These are phyloP conservation scores for Saccharomyces kudriavzevii DNA, from an alignment of 805 yeast genomes.

Conservation along the genomic window DNA sequence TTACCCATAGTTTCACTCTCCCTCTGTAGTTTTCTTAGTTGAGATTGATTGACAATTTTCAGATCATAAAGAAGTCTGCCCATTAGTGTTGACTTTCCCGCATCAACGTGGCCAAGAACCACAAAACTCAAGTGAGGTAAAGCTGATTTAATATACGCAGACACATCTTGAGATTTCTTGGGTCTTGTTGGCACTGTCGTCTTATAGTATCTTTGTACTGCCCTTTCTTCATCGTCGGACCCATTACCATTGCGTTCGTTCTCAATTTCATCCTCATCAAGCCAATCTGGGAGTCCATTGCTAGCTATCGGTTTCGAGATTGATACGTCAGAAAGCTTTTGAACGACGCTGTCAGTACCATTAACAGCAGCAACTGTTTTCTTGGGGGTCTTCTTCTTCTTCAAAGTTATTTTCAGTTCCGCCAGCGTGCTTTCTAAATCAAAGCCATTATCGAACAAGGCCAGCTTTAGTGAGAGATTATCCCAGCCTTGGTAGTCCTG, in stretches of 20 bases:
- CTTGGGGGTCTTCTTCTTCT: conserved; percentile 23
- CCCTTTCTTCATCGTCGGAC: conserved; percentile 21
- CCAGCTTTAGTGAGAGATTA: conserved; percentile 42
- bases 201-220: conserved; percentile 25
- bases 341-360: neutral
- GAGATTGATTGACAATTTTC: conserved; percentile 93
- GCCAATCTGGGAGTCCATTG: conserved; percentile 6
- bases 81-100: conserved; percentile 98
- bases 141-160: conserved; percentile 75
- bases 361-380: conserved; percentile 11
- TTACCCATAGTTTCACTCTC: conserved; percentile 98
- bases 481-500: conserved; percentile 36
- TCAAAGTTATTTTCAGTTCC: conserved; percentile 29
- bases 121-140: conserved; percentile 94
- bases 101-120: conserved; percentile 99
- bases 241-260: conserved; percentile 10
- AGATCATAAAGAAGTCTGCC: conserved; percentile 89
- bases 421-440: conserved; percentile 38
- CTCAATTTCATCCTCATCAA: conserved; percentile 17
- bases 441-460: conserved; percentile 45
- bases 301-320: conserved; percentile 4
- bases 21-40: conserved; percentile 90
- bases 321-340: conserved; percentile 1
- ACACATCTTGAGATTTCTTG: conserved; percentile 45
- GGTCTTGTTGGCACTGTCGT: conserved; percentile 26